These are phyloP conservation scores for Cladosporium sp. DNA, from an alignment of 2,329 filamentous ascomycete genomes.

Conservation along the genomic window DNA sequence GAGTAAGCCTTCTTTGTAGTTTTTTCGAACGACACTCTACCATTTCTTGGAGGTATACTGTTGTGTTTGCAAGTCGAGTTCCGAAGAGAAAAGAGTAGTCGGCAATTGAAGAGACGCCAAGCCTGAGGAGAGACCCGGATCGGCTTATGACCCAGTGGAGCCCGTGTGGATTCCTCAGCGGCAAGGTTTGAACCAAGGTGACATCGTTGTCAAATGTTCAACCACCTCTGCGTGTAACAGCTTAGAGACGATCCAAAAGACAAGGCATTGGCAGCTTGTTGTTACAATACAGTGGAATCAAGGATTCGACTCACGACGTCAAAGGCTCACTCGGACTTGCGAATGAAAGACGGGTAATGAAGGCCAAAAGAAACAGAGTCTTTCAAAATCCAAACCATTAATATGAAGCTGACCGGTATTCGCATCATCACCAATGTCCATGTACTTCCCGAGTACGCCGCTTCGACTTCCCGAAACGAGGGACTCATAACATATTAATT, in stretches of 20 bases:
- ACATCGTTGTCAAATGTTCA: neutral
- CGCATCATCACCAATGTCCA: neutral
- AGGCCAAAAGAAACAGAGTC: neutral
- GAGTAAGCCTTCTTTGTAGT: too few relatives aligned
- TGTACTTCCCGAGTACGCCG: neutral
- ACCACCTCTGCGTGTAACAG: neutral
- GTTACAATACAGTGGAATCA: neutral
- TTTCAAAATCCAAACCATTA: neutral
- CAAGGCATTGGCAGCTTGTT: neutral
- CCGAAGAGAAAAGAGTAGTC: neutral
- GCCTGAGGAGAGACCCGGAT: neutral
- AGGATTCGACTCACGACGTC: neutral
- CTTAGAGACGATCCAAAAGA: neutral
- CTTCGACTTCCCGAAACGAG: neutral
- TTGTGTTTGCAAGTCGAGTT: neutral
- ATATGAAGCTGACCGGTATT: neutral
- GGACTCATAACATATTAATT: neutral
- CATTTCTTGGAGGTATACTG: neutral
- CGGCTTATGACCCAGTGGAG: constrained; percentile 3
- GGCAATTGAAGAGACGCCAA: neutral
- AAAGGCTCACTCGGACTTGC: neutral
- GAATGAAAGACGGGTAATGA: neutral
- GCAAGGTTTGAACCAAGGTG: neutral
- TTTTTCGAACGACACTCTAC: too few relatives aligned
- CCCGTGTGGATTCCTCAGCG: neutral